These are phyloP conservation scores for Chaetothyriales sp. DNA, from an alignment of 2,329 filamentous ascomycete species.

Conservation along the genomic window DNA sequence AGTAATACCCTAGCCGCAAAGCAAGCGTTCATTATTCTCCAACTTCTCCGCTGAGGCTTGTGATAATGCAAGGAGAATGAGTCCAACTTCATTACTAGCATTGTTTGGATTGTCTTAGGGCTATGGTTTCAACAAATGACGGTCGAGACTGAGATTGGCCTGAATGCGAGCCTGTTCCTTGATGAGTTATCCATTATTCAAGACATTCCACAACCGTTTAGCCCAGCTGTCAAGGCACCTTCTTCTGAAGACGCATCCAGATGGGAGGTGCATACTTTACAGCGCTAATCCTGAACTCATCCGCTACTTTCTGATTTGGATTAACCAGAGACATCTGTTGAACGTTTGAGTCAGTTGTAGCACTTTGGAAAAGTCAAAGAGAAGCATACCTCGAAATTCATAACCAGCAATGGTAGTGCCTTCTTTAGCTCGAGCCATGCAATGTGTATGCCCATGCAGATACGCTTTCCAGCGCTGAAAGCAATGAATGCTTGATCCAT, in stretches of 20 bases:
- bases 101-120: no score
- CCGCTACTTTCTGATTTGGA: slow-evolving; percentile 2
- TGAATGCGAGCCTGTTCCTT: no score
- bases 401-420: slow-evolving; percentile 3
- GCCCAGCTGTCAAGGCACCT: neutral
- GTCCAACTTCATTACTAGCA: no score
- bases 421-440: slow-evolving; percentile 7
- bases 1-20: no score
- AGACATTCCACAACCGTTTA: no score
- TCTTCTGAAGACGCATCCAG: slow-evolving; percentile 4
- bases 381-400: slow-evolving; percentile 3
- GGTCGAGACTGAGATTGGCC: no score
- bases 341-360: neutral
- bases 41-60: no score
- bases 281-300: slow-evolving; percentile 5
- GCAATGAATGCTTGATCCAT: slow-evolving; percentile 10
- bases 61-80: no score
- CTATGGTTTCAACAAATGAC: no score
- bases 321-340: slow-evolving; percentile 5
- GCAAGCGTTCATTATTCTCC: no score
- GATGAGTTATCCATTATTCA: no score
- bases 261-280: slow-evolving; percentile 7
- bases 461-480: slow-evolving; percentile 5
- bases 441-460: slow-evolving; percentile 6
- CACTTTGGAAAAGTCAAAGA: neutral